Base-by-base conservation (phyloP, 306 rosid species). In the Pachyrhizus erosus region DNA sequence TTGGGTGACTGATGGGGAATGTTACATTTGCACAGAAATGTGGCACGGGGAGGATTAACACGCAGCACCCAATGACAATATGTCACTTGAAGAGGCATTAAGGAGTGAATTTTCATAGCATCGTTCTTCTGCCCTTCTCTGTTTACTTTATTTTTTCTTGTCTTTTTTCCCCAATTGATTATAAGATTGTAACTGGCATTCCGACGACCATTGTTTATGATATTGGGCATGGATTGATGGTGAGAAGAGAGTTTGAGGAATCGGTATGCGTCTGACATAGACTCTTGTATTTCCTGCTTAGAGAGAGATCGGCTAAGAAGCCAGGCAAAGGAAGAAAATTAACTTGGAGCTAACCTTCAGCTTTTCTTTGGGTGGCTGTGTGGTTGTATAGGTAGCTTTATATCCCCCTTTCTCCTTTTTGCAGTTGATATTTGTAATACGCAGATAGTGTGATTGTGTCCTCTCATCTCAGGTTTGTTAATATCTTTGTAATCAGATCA, bases 1-100 rank as follows among this genome's bases (percentile, higher is more conserved):
- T 73, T 33, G 48, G 77, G 70, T 72, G 48, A 62, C 80, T 89
- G 76, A 87, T 23, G 78, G 60, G 66, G 54, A 65, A 43, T 76
- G 78, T 66, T 80, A 29, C 48, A 39, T 80, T 81, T 82, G 71
- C 85, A 71, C 93, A 96, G 99, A 87, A 91, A 81, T 55, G 86
- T 87, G 82, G 84, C 92, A 23, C 90, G 99, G 61, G 94, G 94
- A 76, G 98, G 99, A 83, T 89, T 96, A 83, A 96, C 97, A 58
- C 98, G 97, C 84, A 92, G 97, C 91, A 96, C 98, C 66, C 98
- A 93, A 94, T 96, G 87, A 93, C 94, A 75, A 52, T 29, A 34
- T 37, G 80, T 71, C 78, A 83, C 75, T 61, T 77, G 86, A 80
- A 51, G 88, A 75, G 62, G 74, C 83, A 43, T 77, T 48, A 18